These are phyloP conservation scores for Starmera dryadoides DNA, from an alignment of 805 yeast genomes.

Conservation along the genomic window DNA sequence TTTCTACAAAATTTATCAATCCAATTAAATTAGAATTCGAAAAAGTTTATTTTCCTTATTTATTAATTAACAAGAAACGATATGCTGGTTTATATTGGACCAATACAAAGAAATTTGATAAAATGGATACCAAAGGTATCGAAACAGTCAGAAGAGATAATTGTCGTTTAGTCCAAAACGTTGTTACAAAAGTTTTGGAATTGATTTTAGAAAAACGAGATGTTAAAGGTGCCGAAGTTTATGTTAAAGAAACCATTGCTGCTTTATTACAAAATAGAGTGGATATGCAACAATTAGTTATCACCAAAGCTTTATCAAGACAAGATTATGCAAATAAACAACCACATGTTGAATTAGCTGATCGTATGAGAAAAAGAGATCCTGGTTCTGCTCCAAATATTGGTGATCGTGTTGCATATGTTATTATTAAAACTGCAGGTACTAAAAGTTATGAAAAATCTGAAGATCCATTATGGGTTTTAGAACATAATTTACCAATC, in stretches of 20 bases:
- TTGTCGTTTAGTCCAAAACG: constrained; percentile 90
- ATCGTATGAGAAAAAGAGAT: constrained; percentile 92
- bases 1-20: constrained; percentile 66
- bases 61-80: constrained; percentile 90
- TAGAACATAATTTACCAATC: constrained; percentile 87
- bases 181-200: constrained; percentile 84
- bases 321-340: constrained; percentile 94
- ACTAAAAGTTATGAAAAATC: constrained; percentile 89
- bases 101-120: constrained; percentile 81
- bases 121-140: constrained; percentile 97
- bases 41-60: constrained; percentile 91
- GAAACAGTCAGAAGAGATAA: constrained; percentile 98
- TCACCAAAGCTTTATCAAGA: constrained; percentile 79
- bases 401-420: constrained; percentile 98
- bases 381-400: constrained; percentile 95
- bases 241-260: constrained; percentile 81
- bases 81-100: constrained; percentile 99
- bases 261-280: constrained; percentile 86
- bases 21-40: constrained; percentile 96
- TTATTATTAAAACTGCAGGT: constrained; percentile 75
- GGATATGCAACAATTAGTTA: constrained; percentile 88
- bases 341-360: constrained; percentile 95
- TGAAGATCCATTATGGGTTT: constrained; percentile 90
- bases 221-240: constrained; percentile 75
- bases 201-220: constrained; percentile 82